Evolutionary conservation across 1,284 basidiomycete genomes (phyloP), one percentile per base, ranked within the genome.

Genomic region (Tylopilus microsporus): DNA sequence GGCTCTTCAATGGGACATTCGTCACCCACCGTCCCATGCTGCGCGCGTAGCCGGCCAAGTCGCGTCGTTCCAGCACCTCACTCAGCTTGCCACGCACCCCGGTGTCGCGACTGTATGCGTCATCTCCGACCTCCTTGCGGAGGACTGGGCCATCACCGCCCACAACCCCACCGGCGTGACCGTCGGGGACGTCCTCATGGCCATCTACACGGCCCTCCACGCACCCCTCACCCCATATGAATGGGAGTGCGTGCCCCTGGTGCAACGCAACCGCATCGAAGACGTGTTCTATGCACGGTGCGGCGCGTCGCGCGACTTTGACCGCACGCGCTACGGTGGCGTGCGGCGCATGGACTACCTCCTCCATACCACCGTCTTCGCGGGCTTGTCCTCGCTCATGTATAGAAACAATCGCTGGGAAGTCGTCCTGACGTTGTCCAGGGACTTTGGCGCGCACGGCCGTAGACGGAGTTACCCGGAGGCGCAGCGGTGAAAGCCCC

Each of bases 291-390:
- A 80, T 43, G 63, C 67, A 18, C 79, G 82, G 15, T 80, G 73
- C 47, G 58, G 58, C 10, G 70, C 77, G 3, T 62, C 65, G 3
- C 67, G 75, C 46, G 36, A 73, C 58, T 74, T 74, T 25, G 62
- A 64, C 12, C 66, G 62, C 48, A 67, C 73, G 19, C 74, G 74
- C 21, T 60, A 65, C 12, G 68, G 68, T 8, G 82, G 82, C 5
- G 70, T 83, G 5, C 68, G 76, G 63, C 73, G 82, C 46, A 67
- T 77, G 18, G 82, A 83, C 53, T 80, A 75, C 63, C 63, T 83
- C 30, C 71, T 79, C 19, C 67, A 72, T 50, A 79, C 80, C 55
- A 78, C 76, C 5, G 59, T 70, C 36, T 84, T 83, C 53, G 80
- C 74, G n/a, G 82, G 82, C 15, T 67, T 84, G 36, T 75, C 79